Percentiles rank a stretch among this genome's conserved stretches.
phyloP scores from a whole-genome alignment of 225 moss, liverwort and hornwort species.

The Straminergon stramineum region DNA sequence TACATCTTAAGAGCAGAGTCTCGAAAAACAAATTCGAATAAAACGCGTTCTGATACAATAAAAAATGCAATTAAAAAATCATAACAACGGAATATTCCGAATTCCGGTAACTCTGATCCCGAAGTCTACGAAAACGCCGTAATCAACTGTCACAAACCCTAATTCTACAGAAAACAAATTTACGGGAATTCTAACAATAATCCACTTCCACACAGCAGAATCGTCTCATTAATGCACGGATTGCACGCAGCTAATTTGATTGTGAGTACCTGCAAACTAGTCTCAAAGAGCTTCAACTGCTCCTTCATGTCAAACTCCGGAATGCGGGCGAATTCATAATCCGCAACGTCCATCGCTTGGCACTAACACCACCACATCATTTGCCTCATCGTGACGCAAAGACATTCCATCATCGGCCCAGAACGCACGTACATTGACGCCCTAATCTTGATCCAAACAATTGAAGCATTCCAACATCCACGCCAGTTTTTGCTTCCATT shows the following conservation, averaged over 20 bases:
- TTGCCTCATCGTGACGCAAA: neutral
- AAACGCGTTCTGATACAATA: neutral
- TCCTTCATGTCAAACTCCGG: conserved; percentile 12
- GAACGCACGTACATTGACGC: neutral
- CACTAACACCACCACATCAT: neutral
- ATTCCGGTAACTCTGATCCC: neutral
- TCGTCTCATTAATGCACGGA: neutral
- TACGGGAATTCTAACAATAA: neutral
- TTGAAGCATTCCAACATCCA: neutral
- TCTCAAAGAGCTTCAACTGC: neutral
- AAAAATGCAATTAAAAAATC: neutral
- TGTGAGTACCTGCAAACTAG: conserved; percentile 1
- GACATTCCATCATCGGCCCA: neutral
- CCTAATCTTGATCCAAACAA: neutral
- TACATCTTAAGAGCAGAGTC: neutral
- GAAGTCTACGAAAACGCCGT: neutral
- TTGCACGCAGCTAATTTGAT: neutral
- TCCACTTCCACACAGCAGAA: neutral
- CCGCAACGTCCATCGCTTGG: conserved; percentile 6
- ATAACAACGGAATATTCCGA: neutral
- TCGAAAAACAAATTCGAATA: neutral
- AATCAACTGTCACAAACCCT: neutral
- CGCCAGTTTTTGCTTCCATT: neutral
- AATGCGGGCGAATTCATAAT: conserved; percentile 6
- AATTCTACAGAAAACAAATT: neutral